Evolutionary conservation across 805 yeast species (phyloP).

Genomic region (Pichia cabralensis): DNA sequence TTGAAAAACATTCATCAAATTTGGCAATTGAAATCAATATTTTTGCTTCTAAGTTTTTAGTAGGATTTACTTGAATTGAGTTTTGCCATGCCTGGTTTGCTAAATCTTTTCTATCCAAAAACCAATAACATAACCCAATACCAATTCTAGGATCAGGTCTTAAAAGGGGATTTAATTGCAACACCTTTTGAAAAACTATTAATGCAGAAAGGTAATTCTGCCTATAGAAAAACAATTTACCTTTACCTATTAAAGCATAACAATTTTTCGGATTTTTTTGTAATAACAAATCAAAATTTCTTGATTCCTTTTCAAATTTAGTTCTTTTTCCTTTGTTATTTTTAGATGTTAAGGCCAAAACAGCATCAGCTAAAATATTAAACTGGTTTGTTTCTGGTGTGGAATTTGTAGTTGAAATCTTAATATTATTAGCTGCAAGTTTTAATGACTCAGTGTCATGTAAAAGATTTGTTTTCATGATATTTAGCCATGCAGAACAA

Average conservation of each 20-base stretch:
- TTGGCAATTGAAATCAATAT: conserved; percentile 57
- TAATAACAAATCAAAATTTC: conserved; percentile 53
- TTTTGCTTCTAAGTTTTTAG: conserved; percentile 43
- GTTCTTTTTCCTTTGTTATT: conserved; percentile 52
- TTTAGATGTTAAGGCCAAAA: conserved; percentile 49
- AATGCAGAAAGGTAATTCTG: conserved; percentile 66
- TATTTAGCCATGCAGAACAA: conserved; percentile 64
- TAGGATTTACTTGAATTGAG: conserved; percentile 54
- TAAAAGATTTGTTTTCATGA: conserved; percentile 31
- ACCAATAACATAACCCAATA: conserved; percentile 91
- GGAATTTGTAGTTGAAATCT: conserved; percentile 32
- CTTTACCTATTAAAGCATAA: conserved; percentile 74
- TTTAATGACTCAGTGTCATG: conserved; percentile 17
- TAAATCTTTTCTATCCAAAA: conserved; percentile 62
- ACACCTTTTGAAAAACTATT: conserved; percentile 72
- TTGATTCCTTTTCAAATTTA: conserved; percentile 61
- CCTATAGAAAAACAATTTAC: conserved; percentile 65
- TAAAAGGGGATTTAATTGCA: conserved; percentile 64
- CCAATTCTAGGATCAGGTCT: conserved; percentile 93
- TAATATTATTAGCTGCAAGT: conserved; percentile 24
- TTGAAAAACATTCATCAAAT: conserved; percentile 51
- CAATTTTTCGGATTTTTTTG: conserved; percentile 50
- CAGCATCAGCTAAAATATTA: conserved; percentile 58
- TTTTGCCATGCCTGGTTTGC: conserved; percentile 82
- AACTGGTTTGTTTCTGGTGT: conserved; percentile 30